Conservation (phyloP, 306 rosid genomes). For the Fagus crenata region DNA sequence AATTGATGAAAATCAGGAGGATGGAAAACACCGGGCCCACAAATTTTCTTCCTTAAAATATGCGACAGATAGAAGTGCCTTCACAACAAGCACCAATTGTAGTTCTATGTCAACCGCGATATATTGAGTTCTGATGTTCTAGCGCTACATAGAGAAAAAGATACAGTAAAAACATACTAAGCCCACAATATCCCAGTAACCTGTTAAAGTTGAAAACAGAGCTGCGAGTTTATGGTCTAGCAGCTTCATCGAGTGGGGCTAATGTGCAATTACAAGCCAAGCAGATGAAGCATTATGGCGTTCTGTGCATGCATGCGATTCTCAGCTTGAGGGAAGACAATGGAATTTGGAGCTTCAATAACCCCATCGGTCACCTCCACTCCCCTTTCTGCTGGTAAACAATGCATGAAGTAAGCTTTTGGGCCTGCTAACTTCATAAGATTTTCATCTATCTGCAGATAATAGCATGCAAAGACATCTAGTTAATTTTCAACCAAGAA, state of each 20-base stretch:
- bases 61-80: neutral
- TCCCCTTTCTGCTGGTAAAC: constrained; percentile 97
- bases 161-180: too few species aligned
- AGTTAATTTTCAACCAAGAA: constrained; percentile 8
- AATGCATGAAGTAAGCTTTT: constrained; percentile 84
- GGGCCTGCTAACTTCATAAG: constrained; percentile 89
- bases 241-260: neutral
- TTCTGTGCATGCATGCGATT: constrained; percentile 97
- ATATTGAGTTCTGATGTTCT: neutral
- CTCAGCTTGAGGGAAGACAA: constrained; percentile 96
- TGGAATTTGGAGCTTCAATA: constrained; percentile 84
- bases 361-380: constrained; percentile 91
- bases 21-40: too few species aligned
- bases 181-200: too few species aligned
- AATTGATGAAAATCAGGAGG: too few species aligned
- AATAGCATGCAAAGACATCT: neutral
- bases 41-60: neutral
- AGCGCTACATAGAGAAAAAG: neutral
- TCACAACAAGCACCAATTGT: neutral
- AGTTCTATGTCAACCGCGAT: neutral
- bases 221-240: neutral
- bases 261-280: constrained; percentile 47
- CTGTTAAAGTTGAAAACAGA: neutral
- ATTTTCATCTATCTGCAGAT: constrained; percentile 59
- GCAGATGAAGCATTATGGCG: constrained; percentile 88